Evolutionary conservation across 495 filamentous ascomycete genomes (phyloP).

Genomic region (Darksidea phi): DNA sequence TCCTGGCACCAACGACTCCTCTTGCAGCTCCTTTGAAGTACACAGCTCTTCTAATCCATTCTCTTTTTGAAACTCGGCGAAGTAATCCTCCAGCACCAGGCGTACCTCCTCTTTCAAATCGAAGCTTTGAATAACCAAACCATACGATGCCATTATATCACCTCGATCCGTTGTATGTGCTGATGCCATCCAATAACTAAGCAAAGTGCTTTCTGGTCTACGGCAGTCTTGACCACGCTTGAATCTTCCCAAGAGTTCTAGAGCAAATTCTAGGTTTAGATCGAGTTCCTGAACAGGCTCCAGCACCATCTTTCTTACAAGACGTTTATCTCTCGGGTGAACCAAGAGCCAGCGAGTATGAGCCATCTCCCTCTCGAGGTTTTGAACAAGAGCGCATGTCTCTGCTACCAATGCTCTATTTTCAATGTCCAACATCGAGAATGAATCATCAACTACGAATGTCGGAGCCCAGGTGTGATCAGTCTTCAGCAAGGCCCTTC

Average conservation of each 20-base stretch:
- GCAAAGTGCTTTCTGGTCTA: neutral
- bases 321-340: neutral
- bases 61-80: neutral
- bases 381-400: neutral
- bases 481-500: neutral
- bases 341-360: neutral
- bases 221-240: neutral
- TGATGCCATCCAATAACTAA: neutral
- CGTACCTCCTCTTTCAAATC: neutral
- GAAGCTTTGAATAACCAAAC: neutral
- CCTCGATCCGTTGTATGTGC: neutral
- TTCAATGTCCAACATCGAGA: neutral
- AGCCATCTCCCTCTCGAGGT: neutral
- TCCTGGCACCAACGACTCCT: neutral
- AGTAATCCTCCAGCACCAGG: neutral
- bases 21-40: neutral
- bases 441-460: neutral
- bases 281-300: neutral
- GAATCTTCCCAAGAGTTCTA: neutral
- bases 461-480: neutral
- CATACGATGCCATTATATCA: neutral
- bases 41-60: neutral
- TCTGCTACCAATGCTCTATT: neutral
- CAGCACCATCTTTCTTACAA: neutral
- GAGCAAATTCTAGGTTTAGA: neutral